These are phyloP conservation scores for Ilyonectria destructans DNA, from an alignment of 2,329 filamentous ascomycete genomes.

Conservation along the genomic window DNA sequence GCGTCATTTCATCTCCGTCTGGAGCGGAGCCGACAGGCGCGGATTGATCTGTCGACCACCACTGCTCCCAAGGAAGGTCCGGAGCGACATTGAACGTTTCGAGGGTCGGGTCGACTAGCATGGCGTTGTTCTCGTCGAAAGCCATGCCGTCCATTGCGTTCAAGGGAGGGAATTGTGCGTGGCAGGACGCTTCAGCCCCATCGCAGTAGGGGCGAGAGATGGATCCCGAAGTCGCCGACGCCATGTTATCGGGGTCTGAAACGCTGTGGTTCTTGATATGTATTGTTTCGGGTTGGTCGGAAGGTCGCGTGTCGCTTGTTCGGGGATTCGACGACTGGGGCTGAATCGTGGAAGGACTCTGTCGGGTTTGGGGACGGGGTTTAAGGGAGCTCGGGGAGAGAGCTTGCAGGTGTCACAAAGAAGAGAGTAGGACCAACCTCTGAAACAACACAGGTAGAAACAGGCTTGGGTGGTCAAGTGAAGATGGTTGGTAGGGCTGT, in stretches of 20 bases:
- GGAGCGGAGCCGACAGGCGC: background rate
- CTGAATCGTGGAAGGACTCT: background rate
- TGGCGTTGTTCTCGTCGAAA: background rate
- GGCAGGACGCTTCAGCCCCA: too few relatives aligned
- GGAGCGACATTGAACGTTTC: background rate
- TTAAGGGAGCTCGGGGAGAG: background rate
- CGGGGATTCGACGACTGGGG: background rate
- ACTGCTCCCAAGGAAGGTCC: background rate
- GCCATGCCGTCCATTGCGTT: background rate
- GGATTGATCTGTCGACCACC: background rate
- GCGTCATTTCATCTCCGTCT: background rate
- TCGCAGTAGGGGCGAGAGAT: background rate
- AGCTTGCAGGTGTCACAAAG: too few relatives aligned
- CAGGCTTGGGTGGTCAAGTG: background rate
- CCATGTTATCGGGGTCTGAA: background rate
- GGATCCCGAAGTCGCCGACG: background rate
- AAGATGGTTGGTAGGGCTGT: background rate
- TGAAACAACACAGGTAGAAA: background rate
- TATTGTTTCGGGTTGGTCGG: background rate
- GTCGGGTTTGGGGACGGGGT: background rate
- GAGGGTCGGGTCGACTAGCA: background rate
- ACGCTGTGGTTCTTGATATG: background rate
- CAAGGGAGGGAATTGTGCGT: background rate
- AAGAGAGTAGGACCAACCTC: background rate
- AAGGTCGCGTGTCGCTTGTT: background rate